Evolutionary conservation across 345 rosid species (phyloP).

Genomic region (Eucalyptus erythrocorys): DNA sequence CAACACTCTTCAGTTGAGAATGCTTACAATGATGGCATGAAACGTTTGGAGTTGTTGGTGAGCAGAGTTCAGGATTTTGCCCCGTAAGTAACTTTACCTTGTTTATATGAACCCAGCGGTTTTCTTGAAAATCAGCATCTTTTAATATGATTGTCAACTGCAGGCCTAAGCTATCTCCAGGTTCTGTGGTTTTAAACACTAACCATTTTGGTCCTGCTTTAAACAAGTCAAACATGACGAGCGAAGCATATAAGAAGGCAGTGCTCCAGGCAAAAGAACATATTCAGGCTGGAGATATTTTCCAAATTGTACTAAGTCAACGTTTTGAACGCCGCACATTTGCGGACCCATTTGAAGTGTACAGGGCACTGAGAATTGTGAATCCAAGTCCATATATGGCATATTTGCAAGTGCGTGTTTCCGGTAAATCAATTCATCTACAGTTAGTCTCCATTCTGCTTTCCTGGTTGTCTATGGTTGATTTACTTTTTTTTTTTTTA

Average conservation of each 20-base stretch:
- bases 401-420: conserved; percentile 52
- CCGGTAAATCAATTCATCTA: not conserved
- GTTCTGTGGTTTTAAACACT: conserved; percentile 41
- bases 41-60: conserved; percentile 26
- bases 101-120: not conserved
- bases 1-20: conserved; percentile 26
- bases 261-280: conserved; percentile 76
- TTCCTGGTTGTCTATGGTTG: not conserved
- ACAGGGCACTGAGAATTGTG: conserved; percentile 76
- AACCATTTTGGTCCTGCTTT: conserved; percentile 50
- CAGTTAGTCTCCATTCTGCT: not conserved
- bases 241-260: conserved; percentile 54
- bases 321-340: conserved; percentile 82
- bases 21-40: conserved; percentile 41
- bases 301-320: conserved; percentile 80
- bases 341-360: conserved; percentile 87
- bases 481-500: not conserved
- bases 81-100: conserved; percentile 18
- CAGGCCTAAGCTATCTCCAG: conserved; percentile 50
- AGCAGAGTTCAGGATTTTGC: conserved; percentile 24
- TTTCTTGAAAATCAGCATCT: not conserved
- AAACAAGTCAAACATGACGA: conserved; percentile 50
- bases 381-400: conserved; percentile 97
- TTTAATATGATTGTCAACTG: conserved; percentile 2
- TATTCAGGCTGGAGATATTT: conserved; percentile 82